Evolutionary conservation across 441 rosid species (phyloP).

Genomic region (Dalechampia spathulata): DNA sequence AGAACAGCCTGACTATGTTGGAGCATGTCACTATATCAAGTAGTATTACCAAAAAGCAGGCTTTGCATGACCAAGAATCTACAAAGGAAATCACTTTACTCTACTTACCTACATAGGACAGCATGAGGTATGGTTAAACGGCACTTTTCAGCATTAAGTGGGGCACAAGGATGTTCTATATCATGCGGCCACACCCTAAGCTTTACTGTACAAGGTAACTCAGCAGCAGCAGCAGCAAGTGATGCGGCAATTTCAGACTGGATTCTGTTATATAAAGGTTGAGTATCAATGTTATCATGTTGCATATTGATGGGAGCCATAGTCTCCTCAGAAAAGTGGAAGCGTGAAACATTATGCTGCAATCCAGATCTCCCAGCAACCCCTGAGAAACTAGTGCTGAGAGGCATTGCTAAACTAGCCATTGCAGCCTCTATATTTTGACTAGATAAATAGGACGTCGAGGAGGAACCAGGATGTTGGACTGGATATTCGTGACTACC

Average conservation of each 20-base stretch:
- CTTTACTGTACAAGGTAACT: constrained; percentile 85
- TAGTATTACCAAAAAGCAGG: background rate
- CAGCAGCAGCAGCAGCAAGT: constrained; percentile 68
- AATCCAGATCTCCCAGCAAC: constrained; percentile 51
- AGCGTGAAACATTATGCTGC: constrained; percentile 32
- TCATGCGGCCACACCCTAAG: constrained; percentile 76
- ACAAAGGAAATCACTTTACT: constrained; percentile 5
- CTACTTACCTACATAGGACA: constrained; percentile 77
- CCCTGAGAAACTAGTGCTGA: constrained; percentile 38
- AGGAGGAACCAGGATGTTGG: constrained; percentile 31
- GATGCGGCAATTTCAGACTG: constrained; percentile 73
- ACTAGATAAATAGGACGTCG: constrained; percentile 27
- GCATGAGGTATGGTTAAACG: constrained; percentile 77
- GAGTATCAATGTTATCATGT: constrained; percentile 36
- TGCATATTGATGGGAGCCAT: constrained; percentile 26
- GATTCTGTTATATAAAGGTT: constrained; percentile 46
- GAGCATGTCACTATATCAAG: background rate
- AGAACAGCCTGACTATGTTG: background rate
- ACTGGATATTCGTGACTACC: constrained; percentile 37
- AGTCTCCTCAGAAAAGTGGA: constrained; percentile 43
- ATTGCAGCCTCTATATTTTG: constrained; percentile 42
- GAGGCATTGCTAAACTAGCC: constrained; percentile 43
- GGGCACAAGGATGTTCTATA: constrained; percentile 51
- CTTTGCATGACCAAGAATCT: background rate
- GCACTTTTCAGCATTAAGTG: constrained; percentile 43